Conservation (phyloP, 2,329 filamentous ascomycete species). For the Cordyceps javanica region DNA sequence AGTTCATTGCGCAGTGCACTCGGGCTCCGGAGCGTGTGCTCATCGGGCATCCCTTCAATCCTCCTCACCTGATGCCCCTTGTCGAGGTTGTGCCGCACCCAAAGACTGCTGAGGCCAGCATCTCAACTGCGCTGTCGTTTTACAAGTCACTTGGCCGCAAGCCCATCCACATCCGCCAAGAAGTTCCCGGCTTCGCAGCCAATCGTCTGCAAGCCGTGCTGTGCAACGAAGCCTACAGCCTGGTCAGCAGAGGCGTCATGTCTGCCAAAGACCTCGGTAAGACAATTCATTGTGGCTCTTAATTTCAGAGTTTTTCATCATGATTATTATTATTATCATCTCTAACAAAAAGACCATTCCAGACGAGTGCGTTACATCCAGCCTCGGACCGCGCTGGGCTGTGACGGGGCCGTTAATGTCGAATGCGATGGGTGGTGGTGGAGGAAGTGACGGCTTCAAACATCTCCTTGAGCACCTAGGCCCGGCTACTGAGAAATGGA, state of each 20-base stretch:
- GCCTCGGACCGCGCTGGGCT: conserved; percentile 18
- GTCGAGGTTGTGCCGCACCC: conserved; percentile 38
- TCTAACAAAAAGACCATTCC: background rate
- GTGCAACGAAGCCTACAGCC: conserved; percentile 28
- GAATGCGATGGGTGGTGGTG: conserved; percentile 17
- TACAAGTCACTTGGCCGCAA: conserved; percentile 34
- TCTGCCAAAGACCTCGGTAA: conserved; percentile 22
- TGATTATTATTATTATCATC: too few relatives aligned
- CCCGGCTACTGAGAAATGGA: conserved; percentile 9
- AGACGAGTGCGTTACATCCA: conserved; percentile 13
- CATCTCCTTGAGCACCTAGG: conserved; percentile 17
- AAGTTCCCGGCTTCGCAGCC: conserved; percentile 36
- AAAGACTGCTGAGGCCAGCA: conserved; percentile 21
- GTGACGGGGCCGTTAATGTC: conserved; percentile 16
- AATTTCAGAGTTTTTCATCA: too few relatives aligned
- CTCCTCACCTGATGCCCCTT: conserved; percentile 40
- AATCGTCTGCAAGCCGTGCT: conserved; percentile 36
- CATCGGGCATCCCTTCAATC: conserved; percentile 43
- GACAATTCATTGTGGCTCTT: background rate
- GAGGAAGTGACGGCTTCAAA: conserved; percentile 17
- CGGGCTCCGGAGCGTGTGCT: conserved; percentile 28
- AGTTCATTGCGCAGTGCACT: conserved; percentile 12
- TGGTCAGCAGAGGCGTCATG: conserved; percentile 27
- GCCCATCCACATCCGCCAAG: conserved; percentile 33
- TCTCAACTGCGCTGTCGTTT: conserved; percentile 28